phyloP scores from a whole-genome alignment of 139 green algal species.

The Klebsormidium nitens region DNA sequence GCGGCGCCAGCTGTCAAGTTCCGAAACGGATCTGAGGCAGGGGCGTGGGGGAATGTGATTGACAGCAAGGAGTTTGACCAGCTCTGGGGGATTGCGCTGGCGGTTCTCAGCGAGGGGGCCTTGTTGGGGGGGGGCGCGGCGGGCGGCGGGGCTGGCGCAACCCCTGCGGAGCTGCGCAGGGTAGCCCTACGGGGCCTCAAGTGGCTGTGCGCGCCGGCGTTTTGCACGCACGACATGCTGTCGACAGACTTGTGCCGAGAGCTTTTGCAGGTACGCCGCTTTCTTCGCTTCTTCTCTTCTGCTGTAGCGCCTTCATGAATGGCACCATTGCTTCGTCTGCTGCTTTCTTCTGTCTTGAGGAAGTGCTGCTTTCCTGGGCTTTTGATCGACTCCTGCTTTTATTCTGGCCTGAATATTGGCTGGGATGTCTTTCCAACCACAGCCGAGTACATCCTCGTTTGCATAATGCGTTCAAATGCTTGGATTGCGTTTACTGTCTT shows the following conservation, averaged over 20 bases:
- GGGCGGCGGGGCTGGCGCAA: constrained; percentile 3
- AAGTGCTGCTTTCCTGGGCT: neutral
- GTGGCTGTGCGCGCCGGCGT: constrained; percentile 4
- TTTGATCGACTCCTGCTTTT: neutral
- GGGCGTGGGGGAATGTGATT: neutral
- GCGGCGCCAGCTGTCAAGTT: constrained; percentile 10
- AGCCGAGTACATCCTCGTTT: no score
- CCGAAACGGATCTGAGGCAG: constrained; percentile 1
- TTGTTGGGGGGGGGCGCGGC: neutral
- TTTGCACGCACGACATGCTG: constrained; percentile 8
- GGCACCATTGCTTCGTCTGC: neutral
- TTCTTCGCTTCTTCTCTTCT: neutral
- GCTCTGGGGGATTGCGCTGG: constrained; percentile 7
- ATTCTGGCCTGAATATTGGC: neutral
- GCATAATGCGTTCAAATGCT: no score
- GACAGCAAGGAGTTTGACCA: constrained; percentile 11
- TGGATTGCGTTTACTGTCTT: no score
- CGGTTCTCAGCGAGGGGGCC: neutral
- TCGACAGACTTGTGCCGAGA: constrained; percentile 10
- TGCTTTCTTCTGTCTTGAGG: neutral
- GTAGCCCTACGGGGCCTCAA: constrained; percentile 8
- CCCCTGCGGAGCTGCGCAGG: neutral
- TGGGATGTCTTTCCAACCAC: neutral
- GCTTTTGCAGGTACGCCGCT: constrained; percentile 14
- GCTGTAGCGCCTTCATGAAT: neutral